Evolutionary conservation across 1,139 yeast species (phyloP).

Genomic region (Geotrichum restrictum): DNA sequence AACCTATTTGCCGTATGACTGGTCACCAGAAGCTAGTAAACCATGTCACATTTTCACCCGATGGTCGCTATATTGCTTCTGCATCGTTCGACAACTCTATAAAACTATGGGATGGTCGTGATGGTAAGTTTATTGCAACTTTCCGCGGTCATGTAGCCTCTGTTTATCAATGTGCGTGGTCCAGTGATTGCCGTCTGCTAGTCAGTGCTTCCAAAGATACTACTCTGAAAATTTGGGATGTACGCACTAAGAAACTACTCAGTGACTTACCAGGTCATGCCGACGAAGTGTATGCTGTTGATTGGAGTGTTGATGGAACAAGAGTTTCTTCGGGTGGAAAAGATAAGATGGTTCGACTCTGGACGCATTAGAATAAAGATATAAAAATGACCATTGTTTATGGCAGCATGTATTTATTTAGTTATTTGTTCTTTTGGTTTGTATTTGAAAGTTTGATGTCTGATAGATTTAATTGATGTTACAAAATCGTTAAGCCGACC

Average conservation of each 20-base stretch:
- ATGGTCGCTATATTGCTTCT: constrained; percentile 84
- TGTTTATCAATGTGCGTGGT: constrained; percentile 98
- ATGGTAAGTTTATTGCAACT: constrained; percentile 84
- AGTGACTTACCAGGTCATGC: constrained; percentile 93
- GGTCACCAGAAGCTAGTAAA: constrained; percentile 97
- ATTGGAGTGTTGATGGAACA: constrained; percentile 95
- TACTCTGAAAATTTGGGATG: constrained; percentile 95
- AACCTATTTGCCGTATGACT: constrained; percentile 89
- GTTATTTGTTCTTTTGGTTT: not conserved
- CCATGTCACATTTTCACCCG: constrained; percentile 94
- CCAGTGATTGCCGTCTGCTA: constrained; percentile 83
- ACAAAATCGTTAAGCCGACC: no score
- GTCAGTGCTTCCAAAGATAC: constrained; percentile 96
- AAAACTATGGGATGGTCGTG: constrained; percentile 92
- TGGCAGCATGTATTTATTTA: constrained; percentile 3
- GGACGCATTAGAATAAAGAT: constrained; percentile 61
- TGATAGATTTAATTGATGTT: no score
- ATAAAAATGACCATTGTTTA: constrained; percentile 31
- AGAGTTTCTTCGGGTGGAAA: constrained; percentile 95
- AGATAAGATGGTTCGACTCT: constrained; percentile 86
- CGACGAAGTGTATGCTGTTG: constrained; percentile 95
- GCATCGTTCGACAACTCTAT: constrained; percentile 94
- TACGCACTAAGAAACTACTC: constrained; percentile 72
- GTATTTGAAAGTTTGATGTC: not conserved
- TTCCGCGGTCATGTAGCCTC: constrained; percentile 97